phyloP scores from a whole-genome alignment of 441 rosid species.

The Pelargonium myrrhifolium region DNA sequence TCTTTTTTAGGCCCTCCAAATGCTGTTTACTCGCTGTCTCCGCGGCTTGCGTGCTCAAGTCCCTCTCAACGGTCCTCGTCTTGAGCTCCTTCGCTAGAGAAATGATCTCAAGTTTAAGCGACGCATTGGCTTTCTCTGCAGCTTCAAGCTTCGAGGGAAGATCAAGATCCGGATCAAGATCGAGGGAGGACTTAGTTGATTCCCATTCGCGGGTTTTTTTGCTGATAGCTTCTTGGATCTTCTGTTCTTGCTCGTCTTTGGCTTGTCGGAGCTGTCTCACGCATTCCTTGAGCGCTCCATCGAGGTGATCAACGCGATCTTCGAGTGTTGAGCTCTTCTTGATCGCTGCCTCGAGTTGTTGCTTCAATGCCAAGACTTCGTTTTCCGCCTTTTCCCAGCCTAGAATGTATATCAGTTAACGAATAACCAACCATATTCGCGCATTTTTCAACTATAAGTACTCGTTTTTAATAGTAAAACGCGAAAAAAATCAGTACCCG shows the following conservation, averaged over 20 bases:
- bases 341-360: slow-evolving; percentile 54
- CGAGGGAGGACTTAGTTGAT: slow-evolving; percentile 39
- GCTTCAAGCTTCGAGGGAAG: slow-evolving; percentile 43
- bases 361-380: slow-evolving; percentile 48
- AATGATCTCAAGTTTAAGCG: slow-evolving; percentile 43
- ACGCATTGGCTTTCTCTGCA: slow-evolving; percentile 50
- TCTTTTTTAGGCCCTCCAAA: slow-evolving; percentile 65
- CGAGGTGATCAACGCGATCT: slow-evolving; percentile 69
- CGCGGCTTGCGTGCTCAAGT: slow-evolving; percentile 69
- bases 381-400: slow-evolving; percentile 47
- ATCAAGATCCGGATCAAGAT: too few relatives aligned
- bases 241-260: slow-evolving; percentile 75
- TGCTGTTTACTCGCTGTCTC: slow-evolving; percentile 87
- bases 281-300: slow-evolving; percentile 92
- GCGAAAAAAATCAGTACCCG: slow-evolving; percentile 40
- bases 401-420: not conserved
- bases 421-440: too few relatives aligned
- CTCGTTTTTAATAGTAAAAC: too few relatives aligned
- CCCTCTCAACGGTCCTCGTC: slow-evolving; percentile 55
- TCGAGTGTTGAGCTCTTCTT: slow-evolving; percentile 55
- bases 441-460: too few relatives aligned
- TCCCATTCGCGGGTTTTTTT: slow-evolving; percentile 46
- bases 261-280: slow-evolving; percentile 82
- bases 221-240: slow-evolving; percentile 35
- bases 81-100: slow-evolving; percentile 55